These are phyloP conservation scores for Terana coerulea DNA, from an alignment of 768 basidiomycete species.

Conservation along the genomic window DNA sequence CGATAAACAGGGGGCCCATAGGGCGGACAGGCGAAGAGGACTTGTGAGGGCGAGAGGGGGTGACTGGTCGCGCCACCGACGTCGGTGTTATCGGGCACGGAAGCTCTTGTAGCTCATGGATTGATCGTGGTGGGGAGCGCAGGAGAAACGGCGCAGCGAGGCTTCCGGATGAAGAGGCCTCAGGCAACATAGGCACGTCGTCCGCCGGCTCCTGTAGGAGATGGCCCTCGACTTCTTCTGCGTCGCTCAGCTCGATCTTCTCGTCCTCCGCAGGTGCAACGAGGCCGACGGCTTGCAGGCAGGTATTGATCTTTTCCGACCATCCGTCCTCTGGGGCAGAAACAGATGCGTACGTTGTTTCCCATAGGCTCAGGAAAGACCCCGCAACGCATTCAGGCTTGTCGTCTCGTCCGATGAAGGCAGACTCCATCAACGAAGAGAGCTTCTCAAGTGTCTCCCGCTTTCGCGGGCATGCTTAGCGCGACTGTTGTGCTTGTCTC, in stretches of 20 bases:
- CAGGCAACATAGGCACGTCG: background rate
- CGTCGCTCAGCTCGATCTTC: constrained; percentile 13
- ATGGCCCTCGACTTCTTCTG: constrained; percentile 15
- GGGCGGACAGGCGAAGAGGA: background rate
- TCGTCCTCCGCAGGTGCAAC: constrained; percentile 11
- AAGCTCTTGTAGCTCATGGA: background rate
- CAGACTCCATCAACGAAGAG: constrained; percentile 50
- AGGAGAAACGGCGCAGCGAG: constrained; percentile 6
- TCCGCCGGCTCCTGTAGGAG: constrained; percentile 1
- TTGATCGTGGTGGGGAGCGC: constrained; percentile 2
- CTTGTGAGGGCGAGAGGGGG: constrained; percentile 18
- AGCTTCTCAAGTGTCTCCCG: constrained; percentile 43
- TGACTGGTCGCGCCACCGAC: constrained; percentile 2
- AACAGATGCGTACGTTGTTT: constrained; percentile 37
- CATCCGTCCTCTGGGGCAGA: constrained; percentile 47
- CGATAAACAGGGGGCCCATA: constrained; percentile 10
- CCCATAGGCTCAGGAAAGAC: constrained; percentile 65
- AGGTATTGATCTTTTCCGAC: constrained; percentile 43
- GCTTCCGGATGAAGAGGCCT: constrained; percentile 5
- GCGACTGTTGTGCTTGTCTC: constrained; percentile 52
- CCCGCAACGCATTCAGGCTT: constrained; percentile 42
- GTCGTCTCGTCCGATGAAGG: constrained; percentile 48
- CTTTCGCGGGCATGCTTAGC: constrained; percentile 39
- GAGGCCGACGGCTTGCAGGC: constrained; percentile 24
- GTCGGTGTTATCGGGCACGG: constrained; percentile 9